Percentiles rank a stretch among this genome's conserved stretches.
These are phyloP conservation scores for Acidomyces sp. DNA, from an alignment of 495 filamentous ascomycete genomes.

Conservation along the genomic window DNA sequence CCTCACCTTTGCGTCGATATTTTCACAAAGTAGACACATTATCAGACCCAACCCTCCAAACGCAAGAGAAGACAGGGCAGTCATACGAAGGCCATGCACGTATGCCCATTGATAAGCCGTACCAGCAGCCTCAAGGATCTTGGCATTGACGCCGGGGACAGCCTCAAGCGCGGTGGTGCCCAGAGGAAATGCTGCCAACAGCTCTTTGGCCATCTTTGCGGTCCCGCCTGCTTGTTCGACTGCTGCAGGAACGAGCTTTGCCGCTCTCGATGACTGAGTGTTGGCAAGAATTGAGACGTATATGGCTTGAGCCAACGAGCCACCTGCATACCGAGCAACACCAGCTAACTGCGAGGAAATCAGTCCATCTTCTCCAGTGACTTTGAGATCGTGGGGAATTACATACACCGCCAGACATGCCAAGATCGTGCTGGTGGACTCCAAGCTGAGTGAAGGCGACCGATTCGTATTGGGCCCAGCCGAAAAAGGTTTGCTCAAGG, in stretches of 20 bases:
- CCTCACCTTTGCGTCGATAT: slow-evolving; percentile 22
- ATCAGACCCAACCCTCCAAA: slow-evolving; percentile 25
- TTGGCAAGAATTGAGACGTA: slow-evolving; percentile 27
- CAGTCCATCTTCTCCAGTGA: no score
- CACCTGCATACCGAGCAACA: slow-evolving; percentile 26
- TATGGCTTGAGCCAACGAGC: slow-evolving; percentile 26
- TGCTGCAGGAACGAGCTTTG: slow-evolving; percentile 20
- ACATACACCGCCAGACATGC: slow-evolving; percentile 23
- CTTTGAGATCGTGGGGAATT: no score
- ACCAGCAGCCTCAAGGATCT: slow-evolving; percentile 23
- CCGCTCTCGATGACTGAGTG: slow-evolving; percentile 17
- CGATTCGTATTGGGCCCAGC: slow-evolving; percentile 24
- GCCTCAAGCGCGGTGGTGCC: slow-evolving; percentile 21
- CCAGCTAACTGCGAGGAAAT: no score
- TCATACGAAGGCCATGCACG: slow-evolving; percentile 24
- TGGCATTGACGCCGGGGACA: slow-evolving; percentile 23
- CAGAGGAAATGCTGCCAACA: slow-evolving; percentile 26
- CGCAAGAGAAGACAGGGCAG: slow-evolving; percentile 21
- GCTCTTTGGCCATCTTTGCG: slow-evolving; percentile 8
- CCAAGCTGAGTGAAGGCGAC: slow-evolving; percentile 27
- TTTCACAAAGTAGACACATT: slow-evolving; percentile 23
- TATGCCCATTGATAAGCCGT: slow-evolving; percentile 26
- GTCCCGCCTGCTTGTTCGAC: slow-evolving; percentile 23
- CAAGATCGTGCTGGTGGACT: slow-evolving; percentile 25
- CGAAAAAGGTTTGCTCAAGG: slow-evolving; percentile 22